A percentile compares a stretch with the other conserved stretches of the same genome.
Evolutionary conservation across 2,329 filamentous ascomycete species (phyloP).

Genomic region (Orbilia oligospora): DNA sequence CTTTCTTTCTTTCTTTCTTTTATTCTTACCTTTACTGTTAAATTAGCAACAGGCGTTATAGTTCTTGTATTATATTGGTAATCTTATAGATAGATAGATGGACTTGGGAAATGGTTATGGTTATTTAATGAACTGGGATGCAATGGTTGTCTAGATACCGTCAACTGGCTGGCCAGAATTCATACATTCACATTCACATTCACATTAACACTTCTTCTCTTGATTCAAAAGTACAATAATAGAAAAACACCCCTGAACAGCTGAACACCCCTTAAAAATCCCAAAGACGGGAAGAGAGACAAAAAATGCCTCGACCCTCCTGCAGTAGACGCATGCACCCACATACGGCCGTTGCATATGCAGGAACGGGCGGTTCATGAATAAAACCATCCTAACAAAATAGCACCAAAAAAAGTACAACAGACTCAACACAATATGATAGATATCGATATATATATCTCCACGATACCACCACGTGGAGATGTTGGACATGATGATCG

Average conservation of each 20-base stretch:
- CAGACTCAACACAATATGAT: background rate
- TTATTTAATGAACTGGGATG: slow-evolving; percentile 17
- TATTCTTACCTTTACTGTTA: background rate
- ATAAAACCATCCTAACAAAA: too few relatives aligned
- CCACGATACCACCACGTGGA: too few relatives aligned
- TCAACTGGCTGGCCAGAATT: slow-evolving; percentile 24
- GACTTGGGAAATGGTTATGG: slow-evolving; percentile 10
- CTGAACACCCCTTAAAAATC: background rate
- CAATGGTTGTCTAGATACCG: slow-evolving; percentile 3
- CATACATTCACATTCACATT: background rate
- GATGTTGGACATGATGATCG: too few relatives aligned
- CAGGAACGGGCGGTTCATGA: background rate
- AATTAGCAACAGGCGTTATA: slow-evolving; percentile 12
- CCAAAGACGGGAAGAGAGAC: background rate
- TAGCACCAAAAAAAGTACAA: background rate
- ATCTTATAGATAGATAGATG: background rate
- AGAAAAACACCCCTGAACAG: background rate
- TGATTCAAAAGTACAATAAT: background rate
- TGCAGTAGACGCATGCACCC: background rate
- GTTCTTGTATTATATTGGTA: slow-evolving; percentile 1
- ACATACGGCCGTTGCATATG: too few relatives aligned
- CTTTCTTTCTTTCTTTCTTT: background rate
- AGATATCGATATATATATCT: background rate
- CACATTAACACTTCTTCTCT: background rate
- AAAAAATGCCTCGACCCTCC: background rate